These are phyloP conservation scores for button mushroom (Agaricus bisporus) DNA, from an alignment of 768 basidiomycete species.

Conservation along the genomic window DNA sequence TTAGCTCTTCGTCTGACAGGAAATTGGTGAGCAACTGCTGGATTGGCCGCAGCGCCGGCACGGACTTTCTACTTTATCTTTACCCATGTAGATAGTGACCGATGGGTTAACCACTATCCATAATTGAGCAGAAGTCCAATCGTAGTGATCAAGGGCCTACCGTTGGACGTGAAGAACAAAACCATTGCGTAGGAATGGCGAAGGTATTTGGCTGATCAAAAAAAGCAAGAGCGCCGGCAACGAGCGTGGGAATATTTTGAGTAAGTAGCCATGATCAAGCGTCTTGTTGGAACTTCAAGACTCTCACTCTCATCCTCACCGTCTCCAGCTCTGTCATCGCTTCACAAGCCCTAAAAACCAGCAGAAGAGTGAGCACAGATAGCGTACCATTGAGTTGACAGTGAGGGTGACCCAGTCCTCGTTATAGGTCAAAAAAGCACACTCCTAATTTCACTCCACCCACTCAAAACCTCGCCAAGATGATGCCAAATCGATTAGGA, in stretches of 20 bases:
- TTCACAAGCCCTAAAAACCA: background rate
- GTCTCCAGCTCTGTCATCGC: background rate
- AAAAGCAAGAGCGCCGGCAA: constrained; percentile 3
- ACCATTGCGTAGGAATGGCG: constrained; percentile 31
- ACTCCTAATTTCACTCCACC: background rate
- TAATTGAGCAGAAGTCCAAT: constrained; percentile 2
- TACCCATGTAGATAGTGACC: constrained; percentile 85
- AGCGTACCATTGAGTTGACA: background rate
- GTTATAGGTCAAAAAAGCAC: background rate
- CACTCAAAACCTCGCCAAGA: constrained; percentile 17
- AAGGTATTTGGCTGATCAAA: background rate
- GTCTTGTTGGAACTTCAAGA: background rate
- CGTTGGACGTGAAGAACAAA: constrained; percentile 42
- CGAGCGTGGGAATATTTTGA: constrained; percentile 10
- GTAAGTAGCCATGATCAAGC: background rate
- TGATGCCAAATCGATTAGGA: constrained; percentile 79
- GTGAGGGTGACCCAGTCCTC: background rate
- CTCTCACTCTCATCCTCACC: background rate
- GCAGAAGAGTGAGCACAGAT: background rate
- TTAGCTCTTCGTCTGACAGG: constrained; percentile 83
- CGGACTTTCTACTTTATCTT: constrained; percentile 94
- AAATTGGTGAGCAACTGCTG: constrained; percentile 15
- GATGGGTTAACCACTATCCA: constrained; percentile 53
- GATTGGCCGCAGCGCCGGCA: constrained; percentile 4
- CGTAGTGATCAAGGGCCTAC: constrained; percentile 17